Conservation (phyloP, 352 stramenopile species). For the Pythium apleroticum region DNA sequence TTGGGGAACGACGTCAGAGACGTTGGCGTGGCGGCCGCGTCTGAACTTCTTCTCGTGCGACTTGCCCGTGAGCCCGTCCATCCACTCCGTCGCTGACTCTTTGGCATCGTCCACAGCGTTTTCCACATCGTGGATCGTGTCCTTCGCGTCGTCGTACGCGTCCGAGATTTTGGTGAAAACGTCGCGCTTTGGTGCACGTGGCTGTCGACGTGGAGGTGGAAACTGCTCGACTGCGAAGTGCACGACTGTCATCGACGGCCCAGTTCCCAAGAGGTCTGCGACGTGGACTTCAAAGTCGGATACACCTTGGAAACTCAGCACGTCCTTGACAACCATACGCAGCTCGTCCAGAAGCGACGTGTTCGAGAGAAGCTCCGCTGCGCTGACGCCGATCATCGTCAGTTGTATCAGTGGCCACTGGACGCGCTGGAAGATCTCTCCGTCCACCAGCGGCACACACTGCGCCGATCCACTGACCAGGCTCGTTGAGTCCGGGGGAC, state of each 20-base stretch:
- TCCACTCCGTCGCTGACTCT: slow-evolving; percentile 11
- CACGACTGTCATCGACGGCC: slow-evolving; percentile 5
- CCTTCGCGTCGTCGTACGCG: slow-evolving; percentile 11
- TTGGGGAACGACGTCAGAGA: slow-evolving; percentile 9
- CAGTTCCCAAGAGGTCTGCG: slow-evolving; percentile 11
- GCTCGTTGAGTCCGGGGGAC: slow-evolving; percentile 29
- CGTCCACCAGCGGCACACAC: slow-evolving; percentile 32
- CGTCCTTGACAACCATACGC: slow-evolving; percentile 1
- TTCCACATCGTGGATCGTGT: not conserved
- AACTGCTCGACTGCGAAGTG: slow-evolving; percentile 17
- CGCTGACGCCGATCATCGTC: slow-evolving; percentile 12
- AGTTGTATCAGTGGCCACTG: slow-evolving; percentile 16
- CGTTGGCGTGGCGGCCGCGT: slow-evolving; percentile 6
- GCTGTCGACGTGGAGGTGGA: slow-evolving; percentile 3
- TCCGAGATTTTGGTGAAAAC: slow-evolving; percentile 11
- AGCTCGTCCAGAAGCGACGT: slow-evolving; percentile 9
- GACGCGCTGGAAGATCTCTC: slow-evolving; percentile 47
- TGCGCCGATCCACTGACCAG: slow-evolving; percentile 30
- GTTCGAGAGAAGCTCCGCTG: not conserved
- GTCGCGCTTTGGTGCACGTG: not conserved
- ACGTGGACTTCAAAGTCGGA: slow-evolving; percentile 14
- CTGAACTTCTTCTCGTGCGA: not conserved
- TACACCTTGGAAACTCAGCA: slow-evolving; percentile 13
- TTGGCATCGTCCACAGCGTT: not conserved
- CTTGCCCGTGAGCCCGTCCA: slow-evolving; percentile 10